phyloP scores from a whole-genome alignment of 306 rosid genomes.

The Vigna unguiculata region DNA sequence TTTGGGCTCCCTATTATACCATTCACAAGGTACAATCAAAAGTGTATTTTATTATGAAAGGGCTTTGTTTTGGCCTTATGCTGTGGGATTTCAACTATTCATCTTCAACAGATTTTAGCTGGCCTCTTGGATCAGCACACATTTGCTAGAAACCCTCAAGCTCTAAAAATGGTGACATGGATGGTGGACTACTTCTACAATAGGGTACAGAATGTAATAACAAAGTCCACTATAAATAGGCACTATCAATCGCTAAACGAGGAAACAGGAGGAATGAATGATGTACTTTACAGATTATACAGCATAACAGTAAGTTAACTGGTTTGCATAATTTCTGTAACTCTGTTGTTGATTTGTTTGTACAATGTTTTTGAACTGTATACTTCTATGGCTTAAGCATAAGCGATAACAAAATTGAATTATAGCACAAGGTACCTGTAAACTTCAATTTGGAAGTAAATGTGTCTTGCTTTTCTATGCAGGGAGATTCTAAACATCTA shows the following conservation, averaged over 20 bases:
- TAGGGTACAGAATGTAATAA: conserved; percentile 79
- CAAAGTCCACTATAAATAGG: conserved; percentile 55
- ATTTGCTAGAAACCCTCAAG: conserved; percentile 64
- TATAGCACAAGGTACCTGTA: conserved; percentile 5
- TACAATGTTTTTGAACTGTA: conserved; percentile 1
- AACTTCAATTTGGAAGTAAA: conserved; percentile 34
- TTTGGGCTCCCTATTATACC: conserved; percentile 98
- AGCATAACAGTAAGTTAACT: conserved; percentile 66
- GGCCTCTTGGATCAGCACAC: conserved; percentile 91
- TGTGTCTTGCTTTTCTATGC: conserved; percentile 41
- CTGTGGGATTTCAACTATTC: conserved; percentile 24
- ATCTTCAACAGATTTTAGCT: conserved; percentile 70
- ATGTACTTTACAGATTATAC: conserved; percentile 83
- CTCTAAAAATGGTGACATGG: conserved; percentile 73
- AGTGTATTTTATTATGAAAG: conserved; percentile 22
- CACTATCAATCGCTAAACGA: conserved; percentile 77
- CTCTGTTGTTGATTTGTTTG: conserved; percentile 28
- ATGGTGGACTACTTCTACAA: conserved; percentile 91
- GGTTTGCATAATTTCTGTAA: not conserved
- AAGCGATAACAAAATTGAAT: not conserved
- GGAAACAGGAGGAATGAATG: conserved; percentile 99
- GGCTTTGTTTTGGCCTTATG: conserved; percentile 20
- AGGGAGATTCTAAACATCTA: conserved; percentile 76
- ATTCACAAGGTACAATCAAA: conserved; percentile 81
- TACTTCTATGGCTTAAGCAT: not conserved